phyloP scores from a whole-genome alignment of 225 moss, liverwort and hornwort genomes.

The Thuidium tamariscinum region DNA sequence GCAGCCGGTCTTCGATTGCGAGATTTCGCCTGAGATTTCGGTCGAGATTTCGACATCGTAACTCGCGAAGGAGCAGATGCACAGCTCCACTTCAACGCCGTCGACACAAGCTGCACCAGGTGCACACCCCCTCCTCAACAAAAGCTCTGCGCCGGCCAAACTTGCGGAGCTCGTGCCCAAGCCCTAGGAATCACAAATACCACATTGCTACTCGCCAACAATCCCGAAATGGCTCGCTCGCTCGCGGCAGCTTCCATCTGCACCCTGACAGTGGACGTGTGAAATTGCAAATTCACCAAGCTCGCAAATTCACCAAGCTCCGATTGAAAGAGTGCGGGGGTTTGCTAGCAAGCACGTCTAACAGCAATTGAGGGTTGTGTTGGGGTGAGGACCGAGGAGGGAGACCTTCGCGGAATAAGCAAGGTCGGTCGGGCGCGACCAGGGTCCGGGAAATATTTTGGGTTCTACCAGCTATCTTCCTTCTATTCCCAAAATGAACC shows the following conservation, averaged over 20 bases:
- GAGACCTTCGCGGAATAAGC: too few relatives aligned
- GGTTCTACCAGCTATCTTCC: too few relatives aligned
- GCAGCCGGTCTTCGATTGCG: not conserved
- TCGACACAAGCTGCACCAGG: not conserved
- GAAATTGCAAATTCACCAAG: not conserved
- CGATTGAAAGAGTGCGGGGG: not conserved
- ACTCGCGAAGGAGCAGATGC: not conserved
- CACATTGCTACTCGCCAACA: not conserved
- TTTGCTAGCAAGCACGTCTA: not conserved
- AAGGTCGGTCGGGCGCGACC: too few relatives aligned
- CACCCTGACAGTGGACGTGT: not conserved
- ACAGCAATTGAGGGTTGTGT: too few relatives aligned
- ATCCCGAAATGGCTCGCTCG: not conserved
- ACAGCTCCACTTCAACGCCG: not conserved
- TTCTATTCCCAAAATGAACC: too few relatives aligned
- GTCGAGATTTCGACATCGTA: not conserved
- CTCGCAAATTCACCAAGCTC: not conserved
- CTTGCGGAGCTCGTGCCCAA: not conserved
- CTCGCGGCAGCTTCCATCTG: not conserved
- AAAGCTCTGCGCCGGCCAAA: not conserved
- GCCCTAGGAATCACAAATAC: not conserved
- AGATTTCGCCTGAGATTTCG: rapidly evolving
- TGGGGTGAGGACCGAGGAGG: too few relatives aligned
- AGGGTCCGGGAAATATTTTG: too few relatives aligned
- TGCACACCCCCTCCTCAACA: not conserved